Base-by-base conservation (phyloP, 177 flowering plant genomes). In the Vitis hybrid region DNA sequence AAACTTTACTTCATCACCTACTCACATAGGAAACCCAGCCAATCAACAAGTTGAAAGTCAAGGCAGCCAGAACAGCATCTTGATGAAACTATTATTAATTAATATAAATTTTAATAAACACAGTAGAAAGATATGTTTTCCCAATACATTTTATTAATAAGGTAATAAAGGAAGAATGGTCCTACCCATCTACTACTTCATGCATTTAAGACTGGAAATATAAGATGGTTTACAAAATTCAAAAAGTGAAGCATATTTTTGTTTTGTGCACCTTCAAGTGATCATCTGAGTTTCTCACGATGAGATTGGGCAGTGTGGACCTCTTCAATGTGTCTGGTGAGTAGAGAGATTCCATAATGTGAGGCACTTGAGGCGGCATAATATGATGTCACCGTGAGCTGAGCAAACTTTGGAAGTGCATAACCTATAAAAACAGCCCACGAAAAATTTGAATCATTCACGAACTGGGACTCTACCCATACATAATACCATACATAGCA, bases 311-410 rank as follows among this genome's bases (percentile, higher is more conserved):
- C 76, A 55, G 60, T 73, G 66, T 87, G 86, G 22, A 80, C 20
- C 59, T 86, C 95, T 78, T 95, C 99, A 47, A 93, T 81, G 53
- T 80, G 82, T 75, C 95, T 85, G 49, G 98, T 95, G 52, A 93
- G 84, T 67, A 84, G 81, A 2, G 98, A 95, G 66, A 95, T 80
- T 66, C 89, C 92, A 81, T 90, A 88, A 82, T 91, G 94, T 33
- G 97, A 90, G 31, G 93, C 92, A 86, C 99, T 91, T 56, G 97
- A 92, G 66, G 99, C 82, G 67, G 96, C 89, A 79, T 91, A 90
- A 74, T 95, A 95, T 44, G 98, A 92, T 17, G 95, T 92, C 78
- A 93, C 96, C 4, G 83, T 85, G 71, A 93, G 91, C 78, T 95
- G 98, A 57, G 97, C 77, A 76, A 93, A 90, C 76, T 74, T 80